These are phyloP conservation scores for Trametes villosa DNA, from an alignment of 768 basidiomycete species.

Conservation along the genomic window DNA sequence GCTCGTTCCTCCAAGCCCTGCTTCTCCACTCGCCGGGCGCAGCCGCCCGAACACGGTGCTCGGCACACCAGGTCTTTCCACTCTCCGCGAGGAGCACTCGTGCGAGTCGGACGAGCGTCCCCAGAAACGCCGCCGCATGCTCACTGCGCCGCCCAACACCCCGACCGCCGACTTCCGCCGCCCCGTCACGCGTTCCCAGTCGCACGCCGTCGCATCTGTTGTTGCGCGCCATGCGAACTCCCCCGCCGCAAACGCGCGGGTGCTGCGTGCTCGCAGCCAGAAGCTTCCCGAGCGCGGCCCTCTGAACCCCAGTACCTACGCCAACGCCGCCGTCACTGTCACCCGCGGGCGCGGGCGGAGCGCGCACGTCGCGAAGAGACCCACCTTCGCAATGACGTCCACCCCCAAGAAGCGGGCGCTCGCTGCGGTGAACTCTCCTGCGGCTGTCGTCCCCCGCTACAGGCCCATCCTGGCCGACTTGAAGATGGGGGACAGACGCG, in stretches of 20 bases:
- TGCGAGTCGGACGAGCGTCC: slow-evolving; percentile 13
- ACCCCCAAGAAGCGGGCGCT: slow-evolving; percentile 27
- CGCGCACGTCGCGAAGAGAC: slow-evolving; percentile 10
- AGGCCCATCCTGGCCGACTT: slow-evolving; percentile 16
- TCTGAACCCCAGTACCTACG: slow-evolving; percentile 13
- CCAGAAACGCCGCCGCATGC: slow-evolving; percentile 28
- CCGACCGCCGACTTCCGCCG: slow-evolving; percentile 10
- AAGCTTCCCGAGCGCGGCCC: slow-evolving; percentile 18
- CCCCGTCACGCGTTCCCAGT: slow-evolving; percentile 29
- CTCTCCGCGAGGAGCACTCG: slow-evolving; percentile 26
- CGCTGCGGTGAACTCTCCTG: slow-evolving; percentile 14
- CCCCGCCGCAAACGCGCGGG: not conserved
- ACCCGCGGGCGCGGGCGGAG: slow-evolving; percentile 21
- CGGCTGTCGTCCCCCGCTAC: slow-evolving; percentile 2
- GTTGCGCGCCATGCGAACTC: not conserved
- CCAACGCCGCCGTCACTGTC: slow-evolving; percentile 25
- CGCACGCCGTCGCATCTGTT: slow-evolving; percentile 20
- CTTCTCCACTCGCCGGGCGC: slow-evolving; percentile 26
- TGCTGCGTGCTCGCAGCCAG: slow-evolving; percentile 29
- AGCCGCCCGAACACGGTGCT: slow-evolving; percentile 13
- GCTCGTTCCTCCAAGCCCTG: slow-evolving; percentile 18
- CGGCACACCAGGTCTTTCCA: slow-evolving; percentile 14
- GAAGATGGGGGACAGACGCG: not conserved
- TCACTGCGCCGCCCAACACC: slow-evolving; percentile 8
- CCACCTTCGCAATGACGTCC: slow-evolving; percentile 27